Conservation (phyloP, 2,329 filamentous ascomycete genomes). For the Xylariales sp. region DNA sequence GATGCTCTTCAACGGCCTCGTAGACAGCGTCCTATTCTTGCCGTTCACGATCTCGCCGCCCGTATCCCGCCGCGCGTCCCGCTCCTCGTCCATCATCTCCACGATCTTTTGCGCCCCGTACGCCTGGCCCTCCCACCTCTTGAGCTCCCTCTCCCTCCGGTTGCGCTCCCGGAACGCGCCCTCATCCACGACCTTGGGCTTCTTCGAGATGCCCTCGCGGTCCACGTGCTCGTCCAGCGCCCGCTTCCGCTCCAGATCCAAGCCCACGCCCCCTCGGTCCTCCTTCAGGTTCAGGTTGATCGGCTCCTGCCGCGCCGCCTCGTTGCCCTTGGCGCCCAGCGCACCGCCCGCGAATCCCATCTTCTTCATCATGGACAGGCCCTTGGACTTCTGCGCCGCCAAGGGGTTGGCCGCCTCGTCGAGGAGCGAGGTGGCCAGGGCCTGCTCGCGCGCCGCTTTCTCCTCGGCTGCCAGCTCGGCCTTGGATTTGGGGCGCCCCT, state of each 20-base stretch:
- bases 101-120: constrained; percentile 77
- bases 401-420: constrained; percentile 29
- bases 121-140: constrained; percentile 63
- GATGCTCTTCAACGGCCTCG: constrained; percentile 58
- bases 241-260: constrained; percentile 78
- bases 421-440: constrained; percentile 70
- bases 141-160: constrained; percentile 64
- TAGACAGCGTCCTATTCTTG: constrained; percentile 29
- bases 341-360: constrained; percentile 81
- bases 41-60: constrained; percentile 8
- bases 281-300: constrained; percentile 74
- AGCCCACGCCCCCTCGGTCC: constrained; percentile 75
- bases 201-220: constrained; percentile 44
- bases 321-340: constrained; percentile 58
- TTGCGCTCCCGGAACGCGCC: constrained; percentile 70
- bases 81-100: constrained; percentile 66
- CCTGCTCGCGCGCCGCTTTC: constrained; percentile 66
- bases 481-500: constrained; percentile 71
- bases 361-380: constrained; percentile 92
- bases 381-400: constrained; percentile 66
- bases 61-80: constrained; percentile 16
- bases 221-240: constrained; percentile 62
- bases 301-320: constrained; percentile 55
- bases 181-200: constrained; percentile 56
- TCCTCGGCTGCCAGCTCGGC: constrained; percentile 74